Percentiles rank a stretch among this genome's conserved stretches.
phyloP scores from a whole-genome alignment of 768 basidiomycete species.

The Termitomyces heimii region DNA sequence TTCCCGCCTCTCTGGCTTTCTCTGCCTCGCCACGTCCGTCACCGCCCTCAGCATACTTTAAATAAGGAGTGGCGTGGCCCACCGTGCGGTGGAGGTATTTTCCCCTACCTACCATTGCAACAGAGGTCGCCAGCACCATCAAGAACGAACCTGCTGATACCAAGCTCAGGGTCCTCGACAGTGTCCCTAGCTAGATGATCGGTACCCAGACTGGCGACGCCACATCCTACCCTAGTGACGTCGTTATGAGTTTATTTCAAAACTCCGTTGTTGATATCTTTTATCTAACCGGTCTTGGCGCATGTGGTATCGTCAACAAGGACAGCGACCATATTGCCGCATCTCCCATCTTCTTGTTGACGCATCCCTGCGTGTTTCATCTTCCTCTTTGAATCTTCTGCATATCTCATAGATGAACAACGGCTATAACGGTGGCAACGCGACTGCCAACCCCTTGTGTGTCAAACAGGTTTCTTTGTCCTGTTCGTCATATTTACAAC shows the following conservation, averaged over 20 bases:
- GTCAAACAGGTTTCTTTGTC: slow-evolving; percentile 32
- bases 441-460: slow-evolving; percentile 83
- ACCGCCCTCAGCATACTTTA: slow-evolving; percentile 35
- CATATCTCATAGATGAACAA: slow-evolving; percentile 24
- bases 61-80: slow-evolving; percentile 35
- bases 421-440: slow-evolving; percentile 50
- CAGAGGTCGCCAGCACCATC: no score
- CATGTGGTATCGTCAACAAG: slow-evolving; percentile 55
- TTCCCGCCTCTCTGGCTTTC: slow-evolving; percentile 14
- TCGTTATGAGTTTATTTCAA: slow-evolving; percentile 13
- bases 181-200: slow-evolving; percentile 31
- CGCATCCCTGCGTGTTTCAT: slow-evolving; percentile 45
- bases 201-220: slow-evolving; percentile 49
- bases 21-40: slow-evolving; percentile 29
- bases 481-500: slow-evolving; percentile 43
- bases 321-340: slow-evolving; percentile 52
- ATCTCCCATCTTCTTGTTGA: slow-evolving; percentile 54
- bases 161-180: background rate
- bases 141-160: background rate
- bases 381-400: background rate
- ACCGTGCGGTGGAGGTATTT: slow-evolving; percentile 24
- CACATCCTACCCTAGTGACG: slow-evolving; percentile 51
- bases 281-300: slow-evolving; percentile 48
- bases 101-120: background rate
- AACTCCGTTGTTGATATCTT: background rate